Evolutionary conservation across 768 basidiomycete species (phyloP).

Genomic region (Psilocybe cyanescens): DNA sequence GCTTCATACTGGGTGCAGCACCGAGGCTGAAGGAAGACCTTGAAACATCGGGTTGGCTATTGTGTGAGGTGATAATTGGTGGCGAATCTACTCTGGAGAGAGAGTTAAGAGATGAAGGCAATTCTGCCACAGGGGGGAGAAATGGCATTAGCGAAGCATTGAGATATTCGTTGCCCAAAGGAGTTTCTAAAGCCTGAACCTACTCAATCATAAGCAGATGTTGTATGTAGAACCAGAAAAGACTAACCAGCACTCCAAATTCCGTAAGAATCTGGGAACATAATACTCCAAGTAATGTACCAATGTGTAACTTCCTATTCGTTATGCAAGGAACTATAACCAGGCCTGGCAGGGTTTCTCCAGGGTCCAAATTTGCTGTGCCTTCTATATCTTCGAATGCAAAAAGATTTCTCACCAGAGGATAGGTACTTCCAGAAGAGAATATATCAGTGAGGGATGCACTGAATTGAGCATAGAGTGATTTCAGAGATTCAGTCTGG

Average conservation of each 20-base stretch:
- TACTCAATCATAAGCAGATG: conserved; percentile 31
- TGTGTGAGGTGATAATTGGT: conserved; percentile 50
- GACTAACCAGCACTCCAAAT: conserved; percentile 81
- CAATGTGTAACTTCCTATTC: conserved; percentile 86
- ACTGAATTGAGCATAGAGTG: conserved; percentile 69
- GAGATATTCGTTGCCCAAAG: conserved; percentile 84
- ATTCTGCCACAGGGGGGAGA: conserved; percentile 62
- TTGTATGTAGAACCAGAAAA: background rate
- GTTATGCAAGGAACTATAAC: conserved; percentile 87
- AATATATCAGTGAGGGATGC: conserved; percentile 66
- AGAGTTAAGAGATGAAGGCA: conserved; percentile 59
- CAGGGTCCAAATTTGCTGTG: conserved; percentile 56
- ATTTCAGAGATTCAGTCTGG: conserved; percentile 51
- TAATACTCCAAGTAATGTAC: conserved; percentile 85
- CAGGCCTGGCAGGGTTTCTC: conserved; percentile 62
- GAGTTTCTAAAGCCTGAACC: conserved; percentile 81
- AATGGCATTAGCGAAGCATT: conserved; percentile 69
- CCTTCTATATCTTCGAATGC: conserved; percentile 81
- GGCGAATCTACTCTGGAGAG: conserved; percentile 46
- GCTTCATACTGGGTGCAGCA: conserved; percentile 48
- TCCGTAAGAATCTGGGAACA: conserved; percentile 87
- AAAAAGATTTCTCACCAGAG: conserved; percentile 81
- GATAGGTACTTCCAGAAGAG: conserved; percentile 68
- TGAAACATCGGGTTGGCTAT: conserved; percentile 61
- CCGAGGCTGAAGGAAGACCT: conserved; percentile 38